Evolutionary conservation across 2,329 filamentous ascomycete species (phyloP).

Genomic region (Pyricularia pennisetigena): DNA sequence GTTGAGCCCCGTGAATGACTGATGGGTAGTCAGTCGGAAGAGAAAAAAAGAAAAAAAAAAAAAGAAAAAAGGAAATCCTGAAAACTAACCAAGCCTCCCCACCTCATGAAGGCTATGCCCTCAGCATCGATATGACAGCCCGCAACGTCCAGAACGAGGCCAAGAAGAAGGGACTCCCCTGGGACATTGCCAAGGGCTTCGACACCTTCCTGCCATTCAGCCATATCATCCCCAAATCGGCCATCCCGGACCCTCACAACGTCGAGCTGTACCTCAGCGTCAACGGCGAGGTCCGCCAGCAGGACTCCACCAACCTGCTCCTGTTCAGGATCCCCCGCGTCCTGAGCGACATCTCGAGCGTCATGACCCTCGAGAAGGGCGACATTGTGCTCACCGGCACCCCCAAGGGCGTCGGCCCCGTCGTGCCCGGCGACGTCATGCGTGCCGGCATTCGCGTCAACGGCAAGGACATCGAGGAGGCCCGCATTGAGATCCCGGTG

Average conservation of each 20-base stretch:
- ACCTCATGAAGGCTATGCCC: slow-evolving; percentile 57
- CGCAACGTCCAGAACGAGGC: slow-evolving; percentile 93
- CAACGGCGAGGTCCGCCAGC: slow-evolving; percentile 69
- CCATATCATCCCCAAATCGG: slow-evolving; percentile 66
- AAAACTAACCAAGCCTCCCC: neutral
- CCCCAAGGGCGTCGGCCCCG: slow-evolving; percentile 86
- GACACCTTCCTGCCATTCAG: slow-evolving; percentile 93
- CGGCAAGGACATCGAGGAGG: slow-evolving; percentile 77
- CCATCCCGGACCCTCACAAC: slow-evolving; percentile 79
- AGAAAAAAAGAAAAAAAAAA: neutral
- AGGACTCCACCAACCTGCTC: slow-evolving; percentile 88
- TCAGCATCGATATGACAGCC: slow-evolving; percentile 95
- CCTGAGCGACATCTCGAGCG: slow-evolving; percentile 82
- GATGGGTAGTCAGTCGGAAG: too few relatives aligned
- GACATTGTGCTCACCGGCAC: slow-evolving; percentile 96
- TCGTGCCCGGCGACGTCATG: slow-evolving; percentile 80
- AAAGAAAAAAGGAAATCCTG: neutral
- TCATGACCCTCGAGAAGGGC: slow-evolving; percentile 87
- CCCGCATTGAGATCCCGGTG: slow-evolving; percentile 72
- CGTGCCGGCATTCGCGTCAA: slow-evolving; percentile 69
- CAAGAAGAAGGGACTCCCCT: slow-evolving; percentile 93
- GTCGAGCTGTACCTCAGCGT: slow-evolving; percentile 79
- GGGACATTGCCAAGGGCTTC: slow-evolving; percentile 95
- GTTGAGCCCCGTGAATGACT: too few relatives aligned
- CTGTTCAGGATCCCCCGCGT: slow-evolving; percentile 83